These are phyloP conservation scores for Fusarium continuum DNA, from an alignment of 2,329 filamentous ascomycete genomes.

Conservation along the genomic window DNA sequence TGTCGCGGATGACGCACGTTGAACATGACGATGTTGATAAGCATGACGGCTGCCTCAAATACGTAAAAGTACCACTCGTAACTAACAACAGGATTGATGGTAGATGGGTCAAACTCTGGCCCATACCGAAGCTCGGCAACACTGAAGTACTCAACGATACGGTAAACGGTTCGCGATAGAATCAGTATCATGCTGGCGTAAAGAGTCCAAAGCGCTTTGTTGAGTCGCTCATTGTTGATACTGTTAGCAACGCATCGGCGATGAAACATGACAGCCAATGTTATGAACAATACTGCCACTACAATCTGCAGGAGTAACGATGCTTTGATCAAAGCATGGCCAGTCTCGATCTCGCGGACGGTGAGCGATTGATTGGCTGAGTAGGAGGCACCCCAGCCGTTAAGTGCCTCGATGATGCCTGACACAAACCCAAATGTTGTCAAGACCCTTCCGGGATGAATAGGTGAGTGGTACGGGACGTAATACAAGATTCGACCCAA, in stretches of 20 bases:
- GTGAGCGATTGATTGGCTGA: constrained; percentile 56
- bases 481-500: constrained; percentile 66
- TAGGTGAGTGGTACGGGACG: constrained; percentile 65
- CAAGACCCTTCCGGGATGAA: constrained; percentile 57
- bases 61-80: constrained; percentile 69
- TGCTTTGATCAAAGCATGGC: constrained; percentile 59
- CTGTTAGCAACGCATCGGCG: constrained; percentile 51
- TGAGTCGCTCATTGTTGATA: constrained; percentile 47
- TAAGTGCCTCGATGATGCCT: constrained; percentile 57
- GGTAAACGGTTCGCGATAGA: constrained; percentile 63
- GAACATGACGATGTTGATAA: constrained; percentile 59
- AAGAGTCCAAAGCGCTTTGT: constrained; percentile 56
- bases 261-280: constrained; percentile 61
- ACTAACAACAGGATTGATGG: constrained; percentile 57
- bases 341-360: constrained; percentile 50
- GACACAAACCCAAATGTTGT: constrained; percentile 59
- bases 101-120: constrained; percentile 49
- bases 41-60: constrained; percentile 64
- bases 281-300: constrained; percentile 60
- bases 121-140: constrained; percentile 53
- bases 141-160: constrained; percentile 67
- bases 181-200: constrained; percentile 62
- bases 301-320: constrained; percentile 64
- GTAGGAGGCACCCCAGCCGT: constrained; percentile 58
- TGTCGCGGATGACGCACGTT: constrained; percentile 61